These are phyloP conservation scores for Boletus reticuloceps DNA, from an alignment of 768 basidiomycete genomes.

Conservation along the genomic window DNA sequence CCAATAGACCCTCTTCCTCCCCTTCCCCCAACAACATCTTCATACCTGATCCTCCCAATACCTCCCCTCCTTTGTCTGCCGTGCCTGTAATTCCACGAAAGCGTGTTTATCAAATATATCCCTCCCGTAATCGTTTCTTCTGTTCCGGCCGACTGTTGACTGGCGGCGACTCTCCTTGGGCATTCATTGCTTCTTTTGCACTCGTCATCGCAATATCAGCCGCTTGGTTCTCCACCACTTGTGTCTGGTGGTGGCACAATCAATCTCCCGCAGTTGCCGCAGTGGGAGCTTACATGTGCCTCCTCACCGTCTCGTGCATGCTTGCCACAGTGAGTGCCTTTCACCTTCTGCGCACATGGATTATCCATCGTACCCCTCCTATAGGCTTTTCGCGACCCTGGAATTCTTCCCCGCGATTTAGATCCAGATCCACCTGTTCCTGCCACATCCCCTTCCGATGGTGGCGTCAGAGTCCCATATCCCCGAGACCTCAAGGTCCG, in stretches of 20 bases:
- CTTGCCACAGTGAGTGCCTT: constrained; percentile 59
- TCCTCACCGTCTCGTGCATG: constrained; percentile 75
- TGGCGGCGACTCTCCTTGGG: constrained; percentile 83
- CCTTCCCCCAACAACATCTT: constrained; percentile 30
- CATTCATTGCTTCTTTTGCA: constrained; percentile 65
- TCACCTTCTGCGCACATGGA: neutral
- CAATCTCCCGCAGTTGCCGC: constrained; percentile 68
- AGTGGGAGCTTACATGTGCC: constrained; percentile 59
- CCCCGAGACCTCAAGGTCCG: constrained; percentile 83
- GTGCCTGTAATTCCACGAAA: constrained; percentile 34
- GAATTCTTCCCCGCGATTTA: constrained; percentile 84
- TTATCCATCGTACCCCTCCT: neutral
- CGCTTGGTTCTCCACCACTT: constrained; percentile 86
- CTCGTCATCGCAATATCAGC: constrained; percentile 68
- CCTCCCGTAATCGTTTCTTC: constrained; percentile 76
- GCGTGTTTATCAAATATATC: constrained; percentile 62
- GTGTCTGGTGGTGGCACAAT: constrained; percentile 85
- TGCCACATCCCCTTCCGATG: constrained; percentile 59
- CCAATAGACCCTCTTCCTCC: constrained; percentile 22
- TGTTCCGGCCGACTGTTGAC: constrained; percentile 70
- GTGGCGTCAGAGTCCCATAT: constrained; percentile 58
- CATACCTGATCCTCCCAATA: constrained; percentile 29
- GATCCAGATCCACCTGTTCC: constrained; percentile 85
- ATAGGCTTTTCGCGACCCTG: constrained; percentile 79
- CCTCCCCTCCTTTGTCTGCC: constrained; percentile 33